Evolutionary conservation across 345 rosid species (phyloP).

Genomic region (Bretschneidera sinensis): DNA sequence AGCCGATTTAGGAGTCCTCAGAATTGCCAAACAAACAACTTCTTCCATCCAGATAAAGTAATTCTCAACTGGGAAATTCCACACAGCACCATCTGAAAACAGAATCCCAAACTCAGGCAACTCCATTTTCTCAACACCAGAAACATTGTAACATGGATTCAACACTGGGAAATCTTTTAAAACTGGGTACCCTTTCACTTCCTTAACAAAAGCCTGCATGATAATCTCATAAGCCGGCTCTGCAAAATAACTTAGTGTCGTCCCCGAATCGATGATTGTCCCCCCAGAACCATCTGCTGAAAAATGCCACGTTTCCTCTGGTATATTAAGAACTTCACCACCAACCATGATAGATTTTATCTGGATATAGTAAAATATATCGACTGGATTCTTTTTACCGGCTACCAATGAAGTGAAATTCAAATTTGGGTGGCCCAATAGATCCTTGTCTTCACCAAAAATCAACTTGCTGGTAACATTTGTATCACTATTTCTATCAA

Average conservation of each 20-base stretch:
- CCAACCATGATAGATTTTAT: slow-evolving; percentile 65
- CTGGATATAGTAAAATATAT: slow-evolving; percentile 71
- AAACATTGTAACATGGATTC: slow-evolving; percentile 83
- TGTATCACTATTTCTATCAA: slow-evolving; percentile 55
- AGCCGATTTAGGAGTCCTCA: slow-evolving; percentile 72
- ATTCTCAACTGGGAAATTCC: slow-evolving; percentile 91
- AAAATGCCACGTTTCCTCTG: slow-evolving; percentile 65
- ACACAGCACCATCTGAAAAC: slow-evolving; percentile 70
- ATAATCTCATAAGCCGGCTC: slow-evolving; percentile 65
- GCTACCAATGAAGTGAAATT: slow-evolving; percentile 71
- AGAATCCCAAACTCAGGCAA: slow-evolving; percentile 68
- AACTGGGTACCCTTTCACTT: slow-evolving; percentile 52
- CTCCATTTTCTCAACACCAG: slow-evolving; percentile 53
- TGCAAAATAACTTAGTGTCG: slow-evolving; percentile 60
- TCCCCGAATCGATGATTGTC: slow-evolving; percentile 82
- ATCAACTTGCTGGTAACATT: slow-evolving; percentile 78
- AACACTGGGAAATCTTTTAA: slow-evolving; percentile 49
- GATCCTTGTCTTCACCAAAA: slow-evolving; percentile 68
- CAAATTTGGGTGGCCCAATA: slow-evolving; percentile 46
- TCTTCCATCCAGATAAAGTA: slow-evolving; percentile 56
- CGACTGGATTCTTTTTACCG: slow-evolving; percentile 50
- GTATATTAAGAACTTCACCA: slow-evolving; percentile 57
- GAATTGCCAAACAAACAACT: slow-evolving; percentile 72
- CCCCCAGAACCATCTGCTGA: slow-evolving; percentile 68
- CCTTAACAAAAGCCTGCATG: slow-evolving; percentile 52